Evolutionary conservation across 2,329 filamentous ascomycete genomes (phyloP).

Genomic region (Aureobasidium vineae): DNA sequence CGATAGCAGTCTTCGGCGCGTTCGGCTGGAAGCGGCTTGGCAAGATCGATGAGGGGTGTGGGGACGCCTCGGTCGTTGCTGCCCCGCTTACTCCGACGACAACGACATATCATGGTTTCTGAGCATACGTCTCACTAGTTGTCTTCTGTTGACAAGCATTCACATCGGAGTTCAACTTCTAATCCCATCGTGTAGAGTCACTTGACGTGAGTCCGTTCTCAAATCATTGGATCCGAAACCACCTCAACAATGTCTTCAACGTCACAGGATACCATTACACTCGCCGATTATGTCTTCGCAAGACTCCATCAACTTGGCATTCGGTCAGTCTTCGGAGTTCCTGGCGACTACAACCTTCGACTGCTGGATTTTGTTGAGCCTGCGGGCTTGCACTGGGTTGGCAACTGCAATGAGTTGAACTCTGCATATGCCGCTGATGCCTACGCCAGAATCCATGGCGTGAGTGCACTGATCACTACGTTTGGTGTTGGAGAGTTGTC

Average conservation of each 20-base stretch:
- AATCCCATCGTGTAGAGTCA: not conserved
- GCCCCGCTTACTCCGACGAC: constrained; percentile 15
- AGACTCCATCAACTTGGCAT: constrained; percentile 47
- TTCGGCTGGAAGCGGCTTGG: constrained; percentile 18
- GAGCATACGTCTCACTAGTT: not conserved
- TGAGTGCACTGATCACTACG: constrained; percentile 43
- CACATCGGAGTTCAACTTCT: constrained; percentile 3
- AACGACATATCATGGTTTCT: constrained; percentile 11
- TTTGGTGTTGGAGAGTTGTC: constrained; percentile 52
- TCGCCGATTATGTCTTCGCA: constrained; percentile 40
- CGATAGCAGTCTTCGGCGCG: constrained; percentile 19
- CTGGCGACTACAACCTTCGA: constrained; percentile 42
- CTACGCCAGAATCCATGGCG: constrained; percentile 12
- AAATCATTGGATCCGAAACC: not conserved
- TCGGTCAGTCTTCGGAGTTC: constrained; percentile 50
- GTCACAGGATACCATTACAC: constrained; percentile 14
- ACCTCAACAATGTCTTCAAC: constrained; percentile 2
- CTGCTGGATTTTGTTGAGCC: constrained; percentile 57
- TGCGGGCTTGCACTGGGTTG: constrained; percentile 57
- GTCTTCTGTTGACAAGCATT: not conserved
- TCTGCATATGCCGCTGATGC: constrained; percentile 44
- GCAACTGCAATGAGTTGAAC: constrained; percentile 62
- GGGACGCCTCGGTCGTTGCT: not conserved
- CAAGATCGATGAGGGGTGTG: not conserved
- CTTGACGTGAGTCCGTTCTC: not conserved